Evolutionary conservation across 2,329 filamentous ascomycete genomes (phyloP), one percentile per base, ranked within the genome.

Genomic region (Penicillium janthinellum): DNA sequence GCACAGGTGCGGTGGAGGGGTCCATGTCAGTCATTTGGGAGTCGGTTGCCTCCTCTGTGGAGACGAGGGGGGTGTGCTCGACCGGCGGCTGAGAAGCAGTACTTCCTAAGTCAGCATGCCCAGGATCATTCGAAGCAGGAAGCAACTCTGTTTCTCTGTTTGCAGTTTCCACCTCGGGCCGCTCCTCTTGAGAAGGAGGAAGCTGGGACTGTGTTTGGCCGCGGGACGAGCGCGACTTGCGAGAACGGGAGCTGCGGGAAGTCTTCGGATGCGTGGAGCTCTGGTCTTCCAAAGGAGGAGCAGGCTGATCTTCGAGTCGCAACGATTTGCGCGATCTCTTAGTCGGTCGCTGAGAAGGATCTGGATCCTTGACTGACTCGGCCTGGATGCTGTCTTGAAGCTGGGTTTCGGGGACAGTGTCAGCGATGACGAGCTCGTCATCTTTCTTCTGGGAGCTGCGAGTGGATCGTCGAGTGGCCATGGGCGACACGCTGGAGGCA

Each of bases 261-360:
- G 63, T 63, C 25, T 64, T 67, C 35, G 56, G 58, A 14, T 60
- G 53, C 14, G 54, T 28, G 25, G 63, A 51, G 20, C 31, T 60
- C 31, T 65, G 62, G 28, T 63, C 64, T 4, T 60, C 34, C 7
- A 59, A 45, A 15, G 47, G 42, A 6, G 63, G 61, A 6, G 58
- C 61, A 37, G 64, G 50, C 31, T 69, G 60, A 8, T 67, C 68
- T 11, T 70, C 70, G 28, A 72, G 64, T 25, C 72, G 70, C 14
- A 61, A 61, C 3, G 75, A 76, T 51, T 72, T 71, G 41, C 66
- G 66, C 4, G 61, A 54, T 38, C 71, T 63, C 59, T 74, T 75
- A 28, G 72, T 65, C 22, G 70, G 64, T 15, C 59, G 60, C 17
- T 64, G 67, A 20, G 65, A 60, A 2, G 50, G 53, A 1, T 67